Percentiles rank a stretch among this genome's conserved stretches.
These are phyloP conservation scores for Danielozyma ontarioensis DNA, from an alignment of 805 yeast species.

Conservation along the genomic window DNA sequence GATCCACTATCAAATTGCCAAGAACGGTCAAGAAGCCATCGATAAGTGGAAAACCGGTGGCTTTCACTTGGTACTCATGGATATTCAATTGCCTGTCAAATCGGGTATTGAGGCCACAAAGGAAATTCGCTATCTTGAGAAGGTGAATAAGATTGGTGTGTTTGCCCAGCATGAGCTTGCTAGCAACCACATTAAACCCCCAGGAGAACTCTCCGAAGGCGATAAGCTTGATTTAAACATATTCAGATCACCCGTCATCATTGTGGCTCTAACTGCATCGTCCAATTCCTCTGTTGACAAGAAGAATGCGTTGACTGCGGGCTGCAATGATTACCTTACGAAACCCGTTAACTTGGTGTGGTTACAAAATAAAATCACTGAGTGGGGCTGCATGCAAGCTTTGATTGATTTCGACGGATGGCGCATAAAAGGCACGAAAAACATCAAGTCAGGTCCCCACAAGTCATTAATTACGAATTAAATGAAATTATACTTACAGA, in stretches of 20 bases:
- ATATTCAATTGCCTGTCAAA: constrained; percentile 91
- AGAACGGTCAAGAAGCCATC: constrained; percentile 91
- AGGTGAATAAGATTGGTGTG: constrained; percentile 71
- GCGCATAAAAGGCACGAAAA: constrained; percentile 21
- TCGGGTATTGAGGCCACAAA: constrained; percentile 94
- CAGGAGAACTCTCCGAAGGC: constrained; percentile 27
- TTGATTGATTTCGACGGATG: constrained; percentile 93
- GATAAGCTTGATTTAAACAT: constrained; percentile 55
- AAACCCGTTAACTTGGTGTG: constrained; percentile 94
- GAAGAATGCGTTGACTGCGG: constrained; percentile 90
- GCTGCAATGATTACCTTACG: constrained; percentile 94
- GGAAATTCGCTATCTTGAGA: constrained; percentile 82
- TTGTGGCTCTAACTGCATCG: constrained; percentile 94
- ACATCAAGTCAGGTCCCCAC: too few relatives aligned
- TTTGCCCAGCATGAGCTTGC: constrained; percentile 39
- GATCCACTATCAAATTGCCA: constrained; percentile 80
- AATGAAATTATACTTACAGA: too few relatives aligned
- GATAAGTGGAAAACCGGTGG: constrained; percentile 95
- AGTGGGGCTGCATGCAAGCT: constrained; percentile 99
- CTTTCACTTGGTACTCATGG: constrained; percentile 92
- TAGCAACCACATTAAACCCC: constrained; percentile 15
- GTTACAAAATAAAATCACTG: constrained; percentile 89
- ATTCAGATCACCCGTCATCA: constrained; percentile 94
- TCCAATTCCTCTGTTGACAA: constrained; percentile 74
- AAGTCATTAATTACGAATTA: neutral